Evolutionary conservation across 148 eudicot genomes (phyloP), one percentile per base, ranked within the genome.

Genomic region (Tetragonia tetragonoides): DNA sequence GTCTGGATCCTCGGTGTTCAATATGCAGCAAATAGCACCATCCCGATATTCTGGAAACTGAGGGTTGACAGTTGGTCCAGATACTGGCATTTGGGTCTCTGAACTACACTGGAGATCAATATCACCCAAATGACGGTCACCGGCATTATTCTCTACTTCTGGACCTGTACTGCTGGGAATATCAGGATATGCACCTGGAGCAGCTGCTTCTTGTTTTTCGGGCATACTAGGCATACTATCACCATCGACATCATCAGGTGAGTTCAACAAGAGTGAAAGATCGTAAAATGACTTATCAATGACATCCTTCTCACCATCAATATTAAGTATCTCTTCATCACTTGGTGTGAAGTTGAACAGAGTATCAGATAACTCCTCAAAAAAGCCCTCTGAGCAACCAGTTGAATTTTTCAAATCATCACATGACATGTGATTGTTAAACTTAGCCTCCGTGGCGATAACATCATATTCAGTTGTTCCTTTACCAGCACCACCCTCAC

Each of bases 1-100:
- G 61, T 92, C 99, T 49, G 88, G 82, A 83, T 89, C 94, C 83
- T 91, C 97, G 0, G 89, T 86, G 81, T 90, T 92, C 83, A 95
- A 85, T 23, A 82, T 60, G 79, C 99, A 95, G 66, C 80, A 85
- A 3, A 83, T 82, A 66, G 76, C 83, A 72, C 86, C 87, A 65
- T 82, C 78, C 39, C 70, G 82, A 73, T 42, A 64, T 80, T 89
- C 88, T 66, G 73, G 83, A 84, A 79, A 81, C 70, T 81, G 77
- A 76, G 77, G 75, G 75, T 79, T 56, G 38, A 77, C 61, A 63
- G 66, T 60, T 54, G 91, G 71, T n/a, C 81, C 60, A 70, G 86
- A 75, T 46, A 87, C 72, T 40, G 84, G 77, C 67, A 79, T 61
- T 68, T 84, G 82, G 72, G 51, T 77, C 46, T 74, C 85, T 69